Evolutionary conservation across 2,329 filamentous ascomycete species (phyloP).

Genomic region (Cryphonectria nitschkei): DNA sequence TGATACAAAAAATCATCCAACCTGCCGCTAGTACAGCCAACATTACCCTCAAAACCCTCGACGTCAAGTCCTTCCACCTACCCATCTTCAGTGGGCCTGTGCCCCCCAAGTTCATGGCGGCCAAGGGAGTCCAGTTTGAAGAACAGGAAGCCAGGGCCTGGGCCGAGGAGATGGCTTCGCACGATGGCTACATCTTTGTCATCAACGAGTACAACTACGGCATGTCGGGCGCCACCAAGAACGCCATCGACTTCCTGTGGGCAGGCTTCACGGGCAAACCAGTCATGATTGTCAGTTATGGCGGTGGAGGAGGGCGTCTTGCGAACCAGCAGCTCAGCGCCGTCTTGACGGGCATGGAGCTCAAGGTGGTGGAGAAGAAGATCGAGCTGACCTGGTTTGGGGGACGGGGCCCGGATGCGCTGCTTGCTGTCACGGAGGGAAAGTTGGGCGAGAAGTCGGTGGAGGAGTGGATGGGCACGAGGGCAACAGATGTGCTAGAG

Average conservation of each 20-base stretch:
- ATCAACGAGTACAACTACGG: slow-evolving; percentile 62
- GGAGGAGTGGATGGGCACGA: slow-evolving; percentile 16
- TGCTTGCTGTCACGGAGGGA: slow-evolving; percentile 14
- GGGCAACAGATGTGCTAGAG: slow-evolving; percentile 17
- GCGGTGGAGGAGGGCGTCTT: slow-evolving; percentile 35
- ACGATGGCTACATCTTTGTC: slow-evolving; percentile 54
- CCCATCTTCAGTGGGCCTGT: slow-evolving; percentile 13
- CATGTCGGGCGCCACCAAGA: slow-evolving; percentile 59
- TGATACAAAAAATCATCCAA: slow-evolving; percentile 11
- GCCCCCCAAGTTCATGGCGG: slow-evolving; percentile 37
- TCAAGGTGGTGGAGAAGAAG: slow-evolving; percentile 30
- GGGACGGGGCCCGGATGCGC: slow-evolving; percentile 6
- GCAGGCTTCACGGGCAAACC: slow-evolving; percentile 63
- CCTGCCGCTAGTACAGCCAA: slow-evolving; percentile 22
- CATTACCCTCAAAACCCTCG: slow-evolving; percentile 18
- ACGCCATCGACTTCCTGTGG: slow-evolving; percentile 64
- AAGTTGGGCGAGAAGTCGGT: slow-evolving; percentile 14
- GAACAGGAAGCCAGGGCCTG: slow-evolving; percentile 49
- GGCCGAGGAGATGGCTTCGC: slow-evolving; percentile 46
- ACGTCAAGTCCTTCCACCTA: slow-evolving; percentile 23
- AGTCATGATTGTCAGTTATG: slow-evolving; percentile 57
- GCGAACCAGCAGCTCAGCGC: slow-evolving; percentile 34
- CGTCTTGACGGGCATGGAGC: slow-evolving; percentile 28
- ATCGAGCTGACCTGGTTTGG: slow-evolving; percentile 12
- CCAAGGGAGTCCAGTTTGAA: slow-evolving; percentile 42